Evolutionary conservation across 352 stramenopile species (phyloP).

Genomic region (Achlya hypogyna): DNA sequence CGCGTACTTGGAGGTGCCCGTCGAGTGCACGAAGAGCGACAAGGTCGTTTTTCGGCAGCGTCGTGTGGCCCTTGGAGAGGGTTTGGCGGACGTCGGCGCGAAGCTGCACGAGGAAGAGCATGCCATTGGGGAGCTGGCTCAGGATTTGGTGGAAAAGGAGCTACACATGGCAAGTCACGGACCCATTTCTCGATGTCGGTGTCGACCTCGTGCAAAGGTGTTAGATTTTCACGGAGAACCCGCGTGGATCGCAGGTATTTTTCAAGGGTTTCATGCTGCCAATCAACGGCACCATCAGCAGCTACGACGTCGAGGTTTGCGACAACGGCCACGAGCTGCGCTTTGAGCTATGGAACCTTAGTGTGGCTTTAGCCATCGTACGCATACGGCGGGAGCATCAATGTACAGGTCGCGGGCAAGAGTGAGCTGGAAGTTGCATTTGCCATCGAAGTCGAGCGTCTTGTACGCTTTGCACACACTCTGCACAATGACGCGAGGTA

Average conservation of each 20-base stretch:
- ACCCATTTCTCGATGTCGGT: background rate
- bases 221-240: conserved; percentile 43
- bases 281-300: conserved; percentile 35
- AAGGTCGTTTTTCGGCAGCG: conserved; percentile 27
- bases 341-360: conserved; percentile 30
- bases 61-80: conserved; percentile 38
- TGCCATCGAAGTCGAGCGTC: conserved; percentile 60
- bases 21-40: conserved; percentile 61
- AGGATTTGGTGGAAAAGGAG: conserved; percentile 79
- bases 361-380: background rate
- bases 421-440: conserved; percentile 74
- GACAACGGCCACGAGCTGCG: conserved; percentile 45
- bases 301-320: conserved; percentile 46
- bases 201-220: conserved; percentile 20
- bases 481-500: conserved; percentile 59
- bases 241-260: conserved; percentile 66
- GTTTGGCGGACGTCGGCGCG: conserved; percentile 57
- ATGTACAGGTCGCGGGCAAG: conserved; percentile 65
- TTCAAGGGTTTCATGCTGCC: conserved; percentile 62
- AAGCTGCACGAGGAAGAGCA: conserved; percentile 77
- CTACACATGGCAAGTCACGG: conserved; percentile 24
- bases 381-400: conserved; percentile 36
- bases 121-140: conserved; percentile 66
- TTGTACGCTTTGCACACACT: conserved; percentile 56
- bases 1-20: conserved; percentile 51